Conservation (phyloP, 179 eudicot genomes). For the Vitellaria paradoxa region DNA sequence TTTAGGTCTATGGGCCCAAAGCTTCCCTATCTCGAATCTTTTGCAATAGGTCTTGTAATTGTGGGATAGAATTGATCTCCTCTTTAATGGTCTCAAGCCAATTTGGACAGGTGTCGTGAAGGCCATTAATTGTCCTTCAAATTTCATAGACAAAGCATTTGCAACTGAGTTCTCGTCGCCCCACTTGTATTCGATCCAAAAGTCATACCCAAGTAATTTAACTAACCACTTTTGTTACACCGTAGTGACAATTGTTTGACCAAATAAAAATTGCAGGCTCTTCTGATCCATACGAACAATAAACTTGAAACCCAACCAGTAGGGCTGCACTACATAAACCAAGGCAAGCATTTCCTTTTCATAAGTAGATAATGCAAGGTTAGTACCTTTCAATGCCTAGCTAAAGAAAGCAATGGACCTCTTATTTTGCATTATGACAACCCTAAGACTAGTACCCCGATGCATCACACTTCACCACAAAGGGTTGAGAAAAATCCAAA, state of each 20-base stretch:
- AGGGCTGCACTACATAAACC: background rate
- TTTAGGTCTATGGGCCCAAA: too few relatives aligned
- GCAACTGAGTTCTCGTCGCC: background rate
- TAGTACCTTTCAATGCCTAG: background rate
- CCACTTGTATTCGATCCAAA: background rate
- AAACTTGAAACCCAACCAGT: conserved; percentile 2
- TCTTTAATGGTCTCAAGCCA: too few relatives aligned
- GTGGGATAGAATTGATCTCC: too few relatives aligned
- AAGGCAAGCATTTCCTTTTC: conserved; percentile 18
- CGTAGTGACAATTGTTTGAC: background rate
- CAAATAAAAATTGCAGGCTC: background rate
- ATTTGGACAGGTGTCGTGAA: too few relatives aligned
- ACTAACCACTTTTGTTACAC: conserved; percentile 12
- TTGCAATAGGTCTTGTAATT: too few relatives aligned
- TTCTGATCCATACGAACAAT: background rate
- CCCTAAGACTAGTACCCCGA: background rate
- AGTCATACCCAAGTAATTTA: conserved; percentile 17
- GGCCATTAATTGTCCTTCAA: too few relatives aligned
- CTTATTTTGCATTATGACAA: conserved; percentile 1
- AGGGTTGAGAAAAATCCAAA: background rate
- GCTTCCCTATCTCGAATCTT: too few relatives aligned
- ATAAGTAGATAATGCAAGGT: background rate
- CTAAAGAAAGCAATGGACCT: conserved; percentile 13
- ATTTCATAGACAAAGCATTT: background rate
- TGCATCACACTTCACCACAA: conserved; percentile 1